Evolutionary conservation across 495 filamentous ascomycete species (phyloP).

Genomic region (Jackrogersella minutella): DNA sequence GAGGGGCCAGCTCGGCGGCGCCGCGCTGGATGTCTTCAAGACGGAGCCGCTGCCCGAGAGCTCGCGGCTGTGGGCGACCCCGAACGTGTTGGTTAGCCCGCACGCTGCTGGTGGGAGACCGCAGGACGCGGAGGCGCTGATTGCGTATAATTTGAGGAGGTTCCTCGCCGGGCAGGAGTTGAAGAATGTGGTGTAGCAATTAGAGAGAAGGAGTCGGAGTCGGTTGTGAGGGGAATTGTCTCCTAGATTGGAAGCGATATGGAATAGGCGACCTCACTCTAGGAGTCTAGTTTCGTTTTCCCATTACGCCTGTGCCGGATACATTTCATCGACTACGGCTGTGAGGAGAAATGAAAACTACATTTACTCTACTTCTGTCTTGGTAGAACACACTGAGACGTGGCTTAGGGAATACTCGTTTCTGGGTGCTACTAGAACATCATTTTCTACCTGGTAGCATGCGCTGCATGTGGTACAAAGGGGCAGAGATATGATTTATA

Average conservation of each 20-base stretch:
- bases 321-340: too few species aligned
- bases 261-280: too few species aligned
- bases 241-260: background rate
- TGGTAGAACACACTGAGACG: too few species aligned
- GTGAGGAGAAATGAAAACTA: too few species aligned
- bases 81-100: constrained; percentile 53
- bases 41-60: constrained; percentile 66
- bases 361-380: too few species aligned
- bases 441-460: too few species aligned
- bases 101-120: constrained; percentile 62
- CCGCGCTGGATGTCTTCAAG: constrained; percentile 83
- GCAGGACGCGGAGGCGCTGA: constrained; percentile 60
- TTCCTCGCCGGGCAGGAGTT: constrained; percentile 62
- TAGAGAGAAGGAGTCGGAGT: constrained; percentile 40
- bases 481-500: too few species aligned
- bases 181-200: constrained; percentile 55
- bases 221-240: constrained; percentile 9
- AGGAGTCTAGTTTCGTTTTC: background rate
- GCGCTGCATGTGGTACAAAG: too few species aligned
- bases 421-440: too few species aligned
- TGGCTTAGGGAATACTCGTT: too few species aligned
- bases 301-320: background rate
- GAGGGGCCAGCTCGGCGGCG: constrained; percentile 68
- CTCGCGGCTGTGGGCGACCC: constrained; percentile 49
- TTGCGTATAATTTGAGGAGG: constrained; percentile 61